phyloP scores from a whole-genome alignment of 768 basidiomycete species.

The Sporobolomyces pararoseus region DNA sequence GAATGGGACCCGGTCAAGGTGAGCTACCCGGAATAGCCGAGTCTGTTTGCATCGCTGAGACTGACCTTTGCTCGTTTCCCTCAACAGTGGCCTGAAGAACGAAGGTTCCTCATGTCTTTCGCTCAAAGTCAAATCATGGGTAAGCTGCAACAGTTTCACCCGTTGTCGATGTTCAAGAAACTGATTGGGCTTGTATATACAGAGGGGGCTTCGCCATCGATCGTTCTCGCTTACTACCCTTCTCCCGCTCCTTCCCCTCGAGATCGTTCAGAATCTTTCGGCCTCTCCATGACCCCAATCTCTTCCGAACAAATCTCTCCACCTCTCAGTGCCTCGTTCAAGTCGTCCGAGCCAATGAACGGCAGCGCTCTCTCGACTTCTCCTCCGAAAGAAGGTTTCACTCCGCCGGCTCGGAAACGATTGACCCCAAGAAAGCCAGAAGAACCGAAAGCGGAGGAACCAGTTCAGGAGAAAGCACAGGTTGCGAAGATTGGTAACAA shows the following conservation, averaged over 20 bases:
- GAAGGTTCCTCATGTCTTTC: conserved; percentile 45
- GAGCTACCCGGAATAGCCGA: background rate
- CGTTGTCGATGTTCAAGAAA: background rate
- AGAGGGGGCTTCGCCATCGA: conserved; percentile 42
- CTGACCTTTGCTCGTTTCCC: background rate
- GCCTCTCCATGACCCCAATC: conserved; percentile 37
- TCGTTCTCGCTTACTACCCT: conserved; percentile 46
- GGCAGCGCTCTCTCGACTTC: conserved; percentile 7
- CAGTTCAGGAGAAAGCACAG: conserved; percentile 8
- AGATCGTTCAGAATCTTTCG: conserved; percentile 23
- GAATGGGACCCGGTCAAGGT: conserved; percentile 45
- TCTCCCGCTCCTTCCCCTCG: conserved; percentile 39
- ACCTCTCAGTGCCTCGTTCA: background rate
- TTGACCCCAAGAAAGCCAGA: conserved; percentile 33
- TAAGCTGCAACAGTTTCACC: conserved; percentile 1
- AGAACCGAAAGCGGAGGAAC: conserved; percentile 6
- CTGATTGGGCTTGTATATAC: background rate
- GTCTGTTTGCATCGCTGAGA: too few relatives aligned
- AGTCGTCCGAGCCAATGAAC: background rate
- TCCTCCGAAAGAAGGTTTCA: background rate
- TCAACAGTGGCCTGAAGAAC: conserved; percentile 40
- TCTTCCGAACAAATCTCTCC: conserved; percentile 29
- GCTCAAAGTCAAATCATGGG: conserved; percentile 42
- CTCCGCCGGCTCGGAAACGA: conserved; percentile 30
- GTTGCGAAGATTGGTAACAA: conserved; percentile 40